Conservation (phyloP, 192 early-diverging fungal genomes). For the Backusella circina region DNA sequence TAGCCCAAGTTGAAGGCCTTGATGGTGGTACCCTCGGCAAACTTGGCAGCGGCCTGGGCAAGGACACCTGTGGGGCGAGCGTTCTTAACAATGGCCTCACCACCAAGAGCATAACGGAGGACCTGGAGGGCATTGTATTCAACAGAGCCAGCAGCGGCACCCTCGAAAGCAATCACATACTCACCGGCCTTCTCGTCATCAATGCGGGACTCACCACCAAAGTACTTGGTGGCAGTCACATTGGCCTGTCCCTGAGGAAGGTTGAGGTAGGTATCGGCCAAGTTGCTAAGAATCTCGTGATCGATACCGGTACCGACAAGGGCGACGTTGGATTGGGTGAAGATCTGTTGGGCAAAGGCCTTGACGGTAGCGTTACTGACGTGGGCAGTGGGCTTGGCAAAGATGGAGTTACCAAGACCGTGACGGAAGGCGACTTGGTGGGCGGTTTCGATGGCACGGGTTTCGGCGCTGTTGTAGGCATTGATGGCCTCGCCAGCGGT, state of each 20-base stretch:
- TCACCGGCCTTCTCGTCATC: slow-evolving; percentile 53
- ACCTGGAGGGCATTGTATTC: slow-evolving; percentile 65
- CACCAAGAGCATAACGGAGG: slow-evolving; percentile 59
- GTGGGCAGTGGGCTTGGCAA: slow-evolving; percentile 65
- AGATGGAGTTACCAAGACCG: slow-evolving; percentile 95
- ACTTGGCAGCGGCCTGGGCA: slow-evolving; percentile 55
- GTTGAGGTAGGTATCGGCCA: slow-evolving; percentile 62
- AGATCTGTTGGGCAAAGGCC: slow-evolving; percentile 66
- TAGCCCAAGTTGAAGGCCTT: slow-evolving; percentile 83
- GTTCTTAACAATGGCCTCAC: slow-evolving; percentile 61
- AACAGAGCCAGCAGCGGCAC: slow-evolving; percentile 53
- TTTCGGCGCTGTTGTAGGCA: slow-evolving; percentile 60
- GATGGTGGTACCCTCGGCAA: slow-evolving; percentile 49
- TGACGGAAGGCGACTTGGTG: slow-evolving; percentile 90
- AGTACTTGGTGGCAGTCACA: slow-evolving; percentile 60
- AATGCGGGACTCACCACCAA: slow-evolving; percentile 83
- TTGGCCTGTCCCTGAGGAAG: slow-evolving; percentile 19
- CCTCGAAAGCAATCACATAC: slow-evolving; percentile 83
- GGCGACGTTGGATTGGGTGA: slow-evolving; percentile 72
- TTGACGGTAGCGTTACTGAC: slow-evolving; percentile 66
- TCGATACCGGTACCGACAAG: slow-evolving; percentile 84
- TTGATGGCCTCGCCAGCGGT: slow-evolving; percentile 65
- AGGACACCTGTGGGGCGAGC: slow-evolving; percentile 59
- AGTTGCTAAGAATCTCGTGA: slow-evolving; percentile 61
- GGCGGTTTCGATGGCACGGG: slow-evolving; percentile 70